Conservation (phyloP, 2,329 filamentous ascomycete species). For the Golovinomyces cichoracearum region DNA sequence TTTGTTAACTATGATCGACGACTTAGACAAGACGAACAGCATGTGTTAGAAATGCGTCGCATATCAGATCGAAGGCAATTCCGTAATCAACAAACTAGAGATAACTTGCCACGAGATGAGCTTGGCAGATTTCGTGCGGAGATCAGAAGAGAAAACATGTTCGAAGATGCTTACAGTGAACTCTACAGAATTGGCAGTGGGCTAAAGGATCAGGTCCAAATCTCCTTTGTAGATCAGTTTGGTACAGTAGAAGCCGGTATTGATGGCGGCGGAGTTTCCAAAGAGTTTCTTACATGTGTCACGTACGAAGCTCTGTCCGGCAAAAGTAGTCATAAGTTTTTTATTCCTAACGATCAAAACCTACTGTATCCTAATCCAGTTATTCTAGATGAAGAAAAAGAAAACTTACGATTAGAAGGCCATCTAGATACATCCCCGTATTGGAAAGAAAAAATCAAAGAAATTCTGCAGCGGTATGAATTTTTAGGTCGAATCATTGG, state of each 20-base stretch:
- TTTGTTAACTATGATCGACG: constrained; percentile 69
- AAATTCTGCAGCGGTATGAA: constrained; percentile 52
- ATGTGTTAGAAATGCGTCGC: constrained; percentile 54
- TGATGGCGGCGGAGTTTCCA: constrained; percentile 88
- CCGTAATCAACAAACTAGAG: constrained; percentile 2
- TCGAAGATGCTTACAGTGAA: constrained; percentile 60
- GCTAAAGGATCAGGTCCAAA: constrained; percentile 85
- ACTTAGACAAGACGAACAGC: constrained; percentile 42
- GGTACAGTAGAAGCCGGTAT: constrained; percentile 73
- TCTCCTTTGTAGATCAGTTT: constrained; percentile 85
- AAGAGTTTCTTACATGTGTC: constrained; percentile 80
- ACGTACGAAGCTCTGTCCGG: constrained; percentile 60
- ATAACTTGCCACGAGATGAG: constrained; percentile 15
- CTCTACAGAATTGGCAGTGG: constrained; percentile 62
- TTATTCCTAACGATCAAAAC: constrained; percentile 63
- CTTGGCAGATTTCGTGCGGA: constrained; percentile 44
- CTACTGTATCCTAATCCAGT: constrained; percentile 71
- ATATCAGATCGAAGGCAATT: constrained; percentile 25
- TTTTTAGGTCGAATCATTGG: constrained; percentile 82
- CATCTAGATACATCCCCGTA: constrained; percentile 26
- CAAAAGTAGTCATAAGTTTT: constrained; percentile 33
- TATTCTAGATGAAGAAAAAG: constrained; percentile 41
- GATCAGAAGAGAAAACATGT: constrained; percentile 54
- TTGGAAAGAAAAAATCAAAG: constrained; percentile 30
- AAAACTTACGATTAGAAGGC: constrained; percentile 26